A percentile compares a stretch with the other conserved stretches of the same genome.
phyloP scores from a whole-genome alignment of 257 asterid genomes.

The Fraxinus anomala region DNA sequence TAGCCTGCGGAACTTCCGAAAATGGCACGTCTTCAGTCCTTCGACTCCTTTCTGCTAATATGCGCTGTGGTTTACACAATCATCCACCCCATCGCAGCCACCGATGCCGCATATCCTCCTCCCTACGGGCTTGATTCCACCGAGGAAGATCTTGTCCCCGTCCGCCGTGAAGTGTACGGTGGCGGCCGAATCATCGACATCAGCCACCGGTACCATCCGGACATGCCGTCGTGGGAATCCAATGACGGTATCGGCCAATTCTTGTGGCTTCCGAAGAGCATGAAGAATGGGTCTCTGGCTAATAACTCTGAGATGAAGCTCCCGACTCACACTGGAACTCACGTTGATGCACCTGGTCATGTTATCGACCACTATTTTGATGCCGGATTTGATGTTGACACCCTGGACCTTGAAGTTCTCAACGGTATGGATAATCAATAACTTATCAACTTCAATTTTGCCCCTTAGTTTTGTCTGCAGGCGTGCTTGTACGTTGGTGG shows the following conservation, averaged over 20 bases:
- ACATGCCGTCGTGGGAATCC: slow-evolving; percentile 80
- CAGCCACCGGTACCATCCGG: slow-evolving; percentile 61
- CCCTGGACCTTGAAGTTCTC: slow-evolving; percentile 89
- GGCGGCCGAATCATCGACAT: slow-evolving; percentile 85
- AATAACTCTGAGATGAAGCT: slow-evolving; percentile 89
- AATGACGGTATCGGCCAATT: slow-evolving; percentile 74
- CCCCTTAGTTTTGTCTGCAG: neutral
- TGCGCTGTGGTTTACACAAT: slow-evolving; percentile 32
- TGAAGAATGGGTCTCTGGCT: slow-evolving; percentile 83
- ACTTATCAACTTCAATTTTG: neutral
- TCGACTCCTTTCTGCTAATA: slow-evolving; percentile 33
- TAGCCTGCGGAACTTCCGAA: neutral
- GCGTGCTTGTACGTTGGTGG: neutral
- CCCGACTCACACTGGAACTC: slow-evolving; percentile 90
- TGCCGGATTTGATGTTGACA: slow-evolving; percentile 91
- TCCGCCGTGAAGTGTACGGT: slow-evolving; percentile 80
- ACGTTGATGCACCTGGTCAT: slow-evolving; percentile 95
- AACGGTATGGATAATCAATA: slow-evolving; percentile 52
- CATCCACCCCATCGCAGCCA: slow-evolving; percentile 27
- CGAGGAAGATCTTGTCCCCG: slow-evolving; percentile 43
- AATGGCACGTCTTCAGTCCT: slow-evolving; percentile 10
- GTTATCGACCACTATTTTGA: slow-evolving; percentile 79
- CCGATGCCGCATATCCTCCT: slow-evolving; percentile 65
- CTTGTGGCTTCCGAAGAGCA: slow-evolving; percentile 69
- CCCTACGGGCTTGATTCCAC: slow-evolving; percentile 58